Evolutionary conservation across 2,329 filamentous ascomycete species (phyloP), one percentile per base, ranked within the genome.

Genomic region (Rutstroemia sp.): DNA sequence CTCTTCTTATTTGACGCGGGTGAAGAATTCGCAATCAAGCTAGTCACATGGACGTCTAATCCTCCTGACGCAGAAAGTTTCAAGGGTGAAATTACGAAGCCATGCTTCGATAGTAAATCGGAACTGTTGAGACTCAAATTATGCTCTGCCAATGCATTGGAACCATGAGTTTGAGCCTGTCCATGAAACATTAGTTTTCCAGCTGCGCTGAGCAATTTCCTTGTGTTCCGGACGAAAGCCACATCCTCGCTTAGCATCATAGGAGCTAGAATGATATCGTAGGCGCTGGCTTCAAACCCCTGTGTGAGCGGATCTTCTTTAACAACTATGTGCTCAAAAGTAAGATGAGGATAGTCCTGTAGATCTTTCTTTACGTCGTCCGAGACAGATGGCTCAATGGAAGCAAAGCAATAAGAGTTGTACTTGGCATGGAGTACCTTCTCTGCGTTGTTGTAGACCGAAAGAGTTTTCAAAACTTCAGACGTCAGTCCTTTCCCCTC

Each of bases 401-500:
- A 4, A 12, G 23, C 25, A 25, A 48, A 34, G 23, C 45, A 27
- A 48, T 48, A 48, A 30, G 17, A 38, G 16, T 38, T 14, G 19
- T 50, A 50, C 39, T 38, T 10, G 10, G 48, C 12, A 39, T 19
- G 17, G 17, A 19, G 5, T 5, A 21, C 5, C 5, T 40, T 4
- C 12, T 49, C 55, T 8, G 27, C 10, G 25, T n/a, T 49, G 12
- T 40, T n/a, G 10, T 46, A 49, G 10, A 23, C 47, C 1, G 60
- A 51, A 5, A 40, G 30, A 50, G 16, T 23, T 61, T 12, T 49
- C 2, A 58, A 50, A 1, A 38, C 30, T 2, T 23, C 21, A n/a
- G 57, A 60, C 1, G 53, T 55, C 21, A 48, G 51, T 23, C 58
- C 60, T 16, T 61, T 63, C 5, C 23, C 5, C 16, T 62, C 64